phyloP scores from a whole-genome alignment of 768 basidiomycete species.

The Bullera alba region DNA sequence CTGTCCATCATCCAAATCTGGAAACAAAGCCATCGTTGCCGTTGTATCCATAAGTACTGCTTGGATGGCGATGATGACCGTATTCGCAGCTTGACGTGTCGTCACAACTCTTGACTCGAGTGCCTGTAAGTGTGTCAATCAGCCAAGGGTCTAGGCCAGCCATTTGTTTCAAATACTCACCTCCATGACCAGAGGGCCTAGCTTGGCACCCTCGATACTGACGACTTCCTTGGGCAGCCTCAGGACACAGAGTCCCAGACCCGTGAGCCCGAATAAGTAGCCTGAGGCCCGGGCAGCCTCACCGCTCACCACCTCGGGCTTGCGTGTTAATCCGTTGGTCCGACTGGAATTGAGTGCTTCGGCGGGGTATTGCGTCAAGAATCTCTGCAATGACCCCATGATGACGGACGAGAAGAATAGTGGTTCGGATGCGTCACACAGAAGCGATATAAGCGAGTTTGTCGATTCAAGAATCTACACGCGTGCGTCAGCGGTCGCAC shows the following conservation, averaged over 20 bases:
- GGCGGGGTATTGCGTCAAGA: constrained; percentile 6
- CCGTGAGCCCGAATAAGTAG: constrained; percentile 28
- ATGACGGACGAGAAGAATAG: constrained; percentile 25
- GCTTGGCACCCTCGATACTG: constrained; percentile 15
- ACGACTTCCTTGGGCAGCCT: constrained; percentile 27
- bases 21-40: constrained; percentile 20
- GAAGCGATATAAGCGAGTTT: constrained; percentile 27
- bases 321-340: background rate
- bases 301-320: background rate
- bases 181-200: constrained; percentile 19
- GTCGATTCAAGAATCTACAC: constrained; percentile 37
- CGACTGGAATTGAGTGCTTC: too few relatives aligned
- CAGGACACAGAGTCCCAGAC: constrained; percentile 29
- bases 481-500: background rate
- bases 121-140: constrained; percentile 7
- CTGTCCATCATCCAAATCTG: constrained; percentile 12
- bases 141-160: background rate
- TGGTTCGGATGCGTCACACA: constrained; percentile 26
- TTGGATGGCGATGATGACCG: constrained; percentile 31
- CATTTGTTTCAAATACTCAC: constrained; percentile 16
- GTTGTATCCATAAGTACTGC: constrained; percentile 14
- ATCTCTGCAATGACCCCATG: constrained; percentile 6
- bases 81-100: constrained; percentile 29
- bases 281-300: constrained; percentile 15
- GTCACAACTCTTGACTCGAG: constrained; percentile 12